These are phyloP conservation scores for Stephanodiscus minutulus DNA, from an alignment of 108 stramenopile genomes.

Conservation along the genomic window DNA sequence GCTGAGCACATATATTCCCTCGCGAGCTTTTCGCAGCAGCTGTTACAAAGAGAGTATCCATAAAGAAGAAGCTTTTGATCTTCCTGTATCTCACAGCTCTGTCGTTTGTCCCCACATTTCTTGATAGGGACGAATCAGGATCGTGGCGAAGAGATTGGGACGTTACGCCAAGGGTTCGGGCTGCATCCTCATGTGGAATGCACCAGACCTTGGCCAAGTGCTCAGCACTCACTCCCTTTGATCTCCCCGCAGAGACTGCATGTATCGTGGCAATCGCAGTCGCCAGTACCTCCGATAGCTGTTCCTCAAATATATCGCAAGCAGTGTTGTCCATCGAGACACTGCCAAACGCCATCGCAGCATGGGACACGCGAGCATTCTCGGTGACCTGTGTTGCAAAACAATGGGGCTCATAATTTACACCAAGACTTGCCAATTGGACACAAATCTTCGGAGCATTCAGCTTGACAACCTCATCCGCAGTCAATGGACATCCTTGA, in stretches of 20 bases:
- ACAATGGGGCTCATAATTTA: not conserved
- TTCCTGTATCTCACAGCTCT: too few species aligned
- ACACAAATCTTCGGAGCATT: not conserved
- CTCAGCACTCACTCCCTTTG: slow-evolving; percentile 26
- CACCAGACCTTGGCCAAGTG: too few species aligned
- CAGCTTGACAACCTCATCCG: not conserved
- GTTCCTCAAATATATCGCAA: not conserved
- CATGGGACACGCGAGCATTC: not conserved
- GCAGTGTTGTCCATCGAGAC: not conserved
- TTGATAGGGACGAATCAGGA: too few species aligned
- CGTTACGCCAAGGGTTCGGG: too few species aligned
- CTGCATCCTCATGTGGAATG: too few species aligned
- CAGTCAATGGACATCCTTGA: not conserved
- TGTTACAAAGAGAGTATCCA: too few species aligned
- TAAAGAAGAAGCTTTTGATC: too few species aligned
- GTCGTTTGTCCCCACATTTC: too few species aligned
- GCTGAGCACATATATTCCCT: too few species aligned
- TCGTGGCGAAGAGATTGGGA: too few species aligned
- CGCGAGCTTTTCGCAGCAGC: too few species aligned
- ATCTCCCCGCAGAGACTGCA: slow-evolving; percentile 2
- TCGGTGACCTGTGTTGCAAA: not conserved
- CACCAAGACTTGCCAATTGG: not conserved
- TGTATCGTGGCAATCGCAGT: not conserved
- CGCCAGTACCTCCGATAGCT: too few species aligned
- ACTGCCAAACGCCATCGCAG: not conserved